Base-by-base conservation (phyloP, 495 filamentous ascomycete species). In the Aspergillus homomorphus region DNA sequence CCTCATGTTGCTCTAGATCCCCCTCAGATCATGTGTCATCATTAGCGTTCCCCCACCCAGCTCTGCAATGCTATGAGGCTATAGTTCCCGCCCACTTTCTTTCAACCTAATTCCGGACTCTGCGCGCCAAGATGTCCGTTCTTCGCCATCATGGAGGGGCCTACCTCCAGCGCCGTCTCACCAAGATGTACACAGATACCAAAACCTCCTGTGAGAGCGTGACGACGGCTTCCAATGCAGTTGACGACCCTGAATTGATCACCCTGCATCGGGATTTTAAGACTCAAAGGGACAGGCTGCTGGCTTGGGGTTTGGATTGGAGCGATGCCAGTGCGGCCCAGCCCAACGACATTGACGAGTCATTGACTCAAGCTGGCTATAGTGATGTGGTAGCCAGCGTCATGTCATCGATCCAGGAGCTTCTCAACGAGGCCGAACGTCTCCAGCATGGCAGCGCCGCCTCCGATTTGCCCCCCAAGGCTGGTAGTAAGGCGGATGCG, bases 241-340 rank as follows among this genome's bases (percentile, higher is more conserved):
- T 73, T 45, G 77, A 80, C 18, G 76, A 78, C 33, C 80, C 81
- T 1, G 80, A 86, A 56, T 72, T 86, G 5, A 73, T 79, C 19
- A 73, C 76, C 20, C 69, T 87, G 22, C 79, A 87, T 56, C 77
- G 77, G 28, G 82, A 80, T 58, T 82, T 84, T 61, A 76, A 81
- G 53, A 84, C 77, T 30, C 80, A 83, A 56, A 75, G 80, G 45
- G 80, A 83, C 61, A 69, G 92, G 28, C 76, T 96, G 60, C 83
- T 93, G 48, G 87, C 87, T 42, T 97, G 92, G 92, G 92, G 91
- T 2, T 74, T 96, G 56, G 89, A 93, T 68, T 97, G 92, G 92
- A 92, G 84, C 52, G 91, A 94, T 63, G 81, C 80, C 43, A 84
- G 78, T 60, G 80, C 76, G 41, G 78, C 77, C 8, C 79, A 84